These are phyloP conservation scores for Oryza coarctata DNA, from an alignment of 176 grass and related monocot species.

Conservation along the genomic window DNA sequence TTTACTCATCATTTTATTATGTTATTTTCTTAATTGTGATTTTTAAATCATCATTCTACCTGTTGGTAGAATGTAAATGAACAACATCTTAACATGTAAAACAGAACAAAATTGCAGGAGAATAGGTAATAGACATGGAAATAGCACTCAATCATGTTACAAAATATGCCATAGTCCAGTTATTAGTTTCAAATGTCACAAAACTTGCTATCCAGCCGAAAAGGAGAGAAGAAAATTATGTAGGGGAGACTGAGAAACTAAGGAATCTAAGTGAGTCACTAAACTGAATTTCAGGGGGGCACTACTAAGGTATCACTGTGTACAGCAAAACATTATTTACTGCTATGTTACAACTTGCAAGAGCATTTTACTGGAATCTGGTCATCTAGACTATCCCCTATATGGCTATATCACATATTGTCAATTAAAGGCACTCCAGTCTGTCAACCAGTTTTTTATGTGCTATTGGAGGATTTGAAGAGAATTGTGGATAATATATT, in stretches of 20 bases:
- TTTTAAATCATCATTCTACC: neutral
- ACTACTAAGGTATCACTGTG: neutral
- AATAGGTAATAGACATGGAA: neutral
- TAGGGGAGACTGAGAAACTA: neutral
- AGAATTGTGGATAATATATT: neutral
- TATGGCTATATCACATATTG: neutral
- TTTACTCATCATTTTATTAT: neutral
- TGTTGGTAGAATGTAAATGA: neutral
- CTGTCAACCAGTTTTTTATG: neutral
- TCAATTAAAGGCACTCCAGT: neutral
- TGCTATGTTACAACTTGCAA: neutral
- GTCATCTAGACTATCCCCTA: no score
- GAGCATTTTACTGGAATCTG: neutral
- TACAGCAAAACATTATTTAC: neutral
- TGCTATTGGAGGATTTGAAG: neutral
- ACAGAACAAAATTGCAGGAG: neutral
- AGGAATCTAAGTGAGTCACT: neutral
- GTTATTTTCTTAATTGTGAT: constrained; percentile 11
- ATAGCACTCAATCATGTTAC: neutral
- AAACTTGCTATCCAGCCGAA: neutral
- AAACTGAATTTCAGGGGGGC: neutral
- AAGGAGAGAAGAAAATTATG: neutral
- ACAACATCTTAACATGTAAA: constrained; percentile 18
- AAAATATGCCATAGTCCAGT: neutral
- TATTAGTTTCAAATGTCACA: constrained; percentile 3